phyloP scores from a whole-genome alignment of 805 yeast genomes.

The Candida cerambycidarum region DNA sequence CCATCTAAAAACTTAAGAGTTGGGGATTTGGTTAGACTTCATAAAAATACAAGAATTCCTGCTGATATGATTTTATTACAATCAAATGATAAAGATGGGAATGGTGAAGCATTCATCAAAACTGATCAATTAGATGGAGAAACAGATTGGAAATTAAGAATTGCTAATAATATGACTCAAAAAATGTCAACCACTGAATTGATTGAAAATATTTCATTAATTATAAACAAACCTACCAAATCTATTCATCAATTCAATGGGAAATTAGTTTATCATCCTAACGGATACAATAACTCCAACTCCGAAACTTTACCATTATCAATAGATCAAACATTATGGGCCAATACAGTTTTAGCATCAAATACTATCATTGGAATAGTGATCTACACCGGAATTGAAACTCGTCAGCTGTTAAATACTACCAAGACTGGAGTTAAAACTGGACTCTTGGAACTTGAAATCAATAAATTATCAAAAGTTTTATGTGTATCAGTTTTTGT shows the following conservation, averaged over 20 bases:
- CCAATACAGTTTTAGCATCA: slow-evolving; percentile 94
- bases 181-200: slow-evolving; percentile 46
- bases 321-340: slow-evolving; percentile 96
- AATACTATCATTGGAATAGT: slow-evolving; percentile 89
- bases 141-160: slow-evolving; percentile 95
- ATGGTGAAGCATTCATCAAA: slow-evolving; percentile 89
- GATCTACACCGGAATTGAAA: slow-evolving; percentile 87
- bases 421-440: slow-evolving; percentile 83
- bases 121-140: slow-evolving; percentile 99
- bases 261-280: slow-evolving; percentile 53
- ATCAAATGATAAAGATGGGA: slow-evolving; percentile 62
- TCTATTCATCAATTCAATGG: slow-evolving; percentile 83
- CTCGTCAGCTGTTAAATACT: slow-evolving; percentile 94
- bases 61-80: slow-evolving; percentile 88
- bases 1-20: slow-evolving; percentile 67
- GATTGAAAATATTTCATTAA: slow-evolving; percentile 46
- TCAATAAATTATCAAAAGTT: slow-evolving; percentile 83
- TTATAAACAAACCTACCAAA: slow-evolving; percentile 85
- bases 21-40: slow-evolving; percentile 79
- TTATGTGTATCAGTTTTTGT: slow-evolving; percentile 83
- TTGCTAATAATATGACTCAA: slow-evolving; percentile 77
- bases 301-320: slow-evolving; percentile 59
- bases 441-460: slow-evolving; percentile 87
- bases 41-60: slow-evolving; percentile 85
- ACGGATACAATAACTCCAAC: slow-evolving; percentile 14